These are phyloP conservation scores for Sclerotiophoma versabilis DNA, from an alignment of 2,329 filamentous ascomycete genomes.

Conservation along the genomic window DNA sequence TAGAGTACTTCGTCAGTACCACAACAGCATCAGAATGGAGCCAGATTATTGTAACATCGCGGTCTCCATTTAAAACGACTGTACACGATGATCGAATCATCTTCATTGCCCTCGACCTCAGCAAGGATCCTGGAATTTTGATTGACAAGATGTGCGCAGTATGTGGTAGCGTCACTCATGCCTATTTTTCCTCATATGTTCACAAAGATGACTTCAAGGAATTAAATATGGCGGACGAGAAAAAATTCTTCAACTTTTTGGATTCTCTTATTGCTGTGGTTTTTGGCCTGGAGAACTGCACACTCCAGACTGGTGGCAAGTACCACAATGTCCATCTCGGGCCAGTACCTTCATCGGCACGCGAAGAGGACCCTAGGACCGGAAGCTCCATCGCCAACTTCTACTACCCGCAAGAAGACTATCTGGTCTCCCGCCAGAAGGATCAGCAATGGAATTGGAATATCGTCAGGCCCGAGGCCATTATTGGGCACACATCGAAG, in stretches of 20 bases:
- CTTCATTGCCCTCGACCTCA: slow-evolving; percentile 13
- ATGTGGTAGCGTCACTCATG: slow-evolving; percentile 12
- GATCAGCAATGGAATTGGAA: neutral
- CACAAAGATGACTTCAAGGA: slow-evolving; percentile 16
- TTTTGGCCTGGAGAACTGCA: neutral
- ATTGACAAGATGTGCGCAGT: slow-evolving; percentile 1
- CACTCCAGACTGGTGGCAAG: slow-evolving; percentile 18
- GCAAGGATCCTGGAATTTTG: neutral
- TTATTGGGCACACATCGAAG: slow-evolving; percentile 8
- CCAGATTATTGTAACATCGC: slow-evolving; percentile 17
- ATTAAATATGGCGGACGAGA: slow-evolving; percentile 1
- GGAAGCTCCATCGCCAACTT: slow-evolving; percentile 5
- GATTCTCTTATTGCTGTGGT: slow-evolving; percentile 4
- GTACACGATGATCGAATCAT: slow-evolving; percentile 10
- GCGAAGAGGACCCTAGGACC: slow-evolving; percentile 2
- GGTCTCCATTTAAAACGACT: slow-evolving; percentile 9
- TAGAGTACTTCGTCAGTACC: slow-evolving; percentile 8
- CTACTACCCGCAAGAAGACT: slow-evolving; percentile 19
- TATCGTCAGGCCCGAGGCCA: slow-evolving; percentile 8
- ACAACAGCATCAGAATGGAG: neutral
- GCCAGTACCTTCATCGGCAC: slow-evolving; percentile 6
- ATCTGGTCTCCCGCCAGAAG: neutral
- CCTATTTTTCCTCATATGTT: slow-evolving; percentile 17
- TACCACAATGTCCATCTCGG: slow-evolving; percentile 13
- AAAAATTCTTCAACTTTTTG: slow-evolving; percentile 9